Percentiles rank a stretch among this genome's conserved stretches.
phyloP scores from a whole-genome alignment of 2,329 filamentous ascomycete species.

The Chalaropsis ovoidea region DNA sequence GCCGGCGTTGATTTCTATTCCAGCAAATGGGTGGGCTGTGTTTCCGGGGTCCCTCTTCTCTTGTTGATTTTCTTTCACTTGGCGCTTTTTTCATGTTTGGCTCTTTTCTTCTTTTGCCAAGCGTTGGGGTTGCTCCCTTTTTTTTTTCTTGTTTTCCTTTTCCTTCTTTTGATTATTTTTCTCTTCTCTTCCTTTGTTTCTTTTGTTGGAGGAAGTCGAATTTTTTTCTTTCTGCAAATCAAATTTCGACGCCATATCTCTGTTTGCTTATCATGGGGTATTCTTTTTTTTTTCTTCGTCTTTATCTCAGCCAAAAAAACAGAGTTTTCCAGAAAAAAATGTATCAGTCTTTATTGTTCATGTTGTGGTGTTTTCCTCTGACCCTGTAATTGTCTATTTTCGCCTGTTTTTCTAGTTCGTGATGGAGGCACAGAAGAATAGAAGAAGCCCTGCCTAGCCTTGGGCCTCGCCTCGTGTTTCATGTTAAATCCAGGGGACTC shows the following conservation, averaged over 20 bases:
- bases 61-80: constrained; percentile 12
- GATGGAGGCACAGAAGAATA: not conserved
- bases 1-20: constrained; percentile 8
- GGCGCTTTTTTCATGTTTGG: constrained; percentile 12
- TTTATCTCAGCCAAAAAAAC: constrained; percentile 1
- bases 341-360: not conserved
- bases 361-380: not conserved
- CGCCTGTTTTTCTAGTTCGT: not conserved
- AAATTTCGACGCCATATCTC: constrained; percentile 1
- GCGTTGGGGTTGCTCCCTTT: constrained; percentile 30
- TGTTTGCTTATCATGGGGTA: not conserved
- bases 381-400: constrained; percentile 1
- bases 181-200: constrained; percentile 14
- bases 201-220: not conserved
- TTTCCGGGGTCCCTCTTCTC: constrained; percentile 1
- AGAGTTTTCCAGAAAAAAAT: not conserved
- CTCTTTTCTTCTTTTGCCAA: constrained; percentile 30
- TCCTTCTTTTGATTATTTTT: constrained; percentile 1
- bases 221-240: constrained; percentile 4
- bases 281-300: not conserved
- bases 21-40: constrained; percentile 6
- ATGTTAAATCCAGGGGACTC: constrained; percentile 25
- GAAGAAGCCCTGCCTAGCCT: not conserved
- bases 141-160: constrained; percentile 21
- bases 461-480: not conserved